These are phyloP conservation scores for Phaeosphaeria sp. DNA, from an alignment of 2,329 filamentous ascomycete genomes.

Conservation along the genomic window DNA sequence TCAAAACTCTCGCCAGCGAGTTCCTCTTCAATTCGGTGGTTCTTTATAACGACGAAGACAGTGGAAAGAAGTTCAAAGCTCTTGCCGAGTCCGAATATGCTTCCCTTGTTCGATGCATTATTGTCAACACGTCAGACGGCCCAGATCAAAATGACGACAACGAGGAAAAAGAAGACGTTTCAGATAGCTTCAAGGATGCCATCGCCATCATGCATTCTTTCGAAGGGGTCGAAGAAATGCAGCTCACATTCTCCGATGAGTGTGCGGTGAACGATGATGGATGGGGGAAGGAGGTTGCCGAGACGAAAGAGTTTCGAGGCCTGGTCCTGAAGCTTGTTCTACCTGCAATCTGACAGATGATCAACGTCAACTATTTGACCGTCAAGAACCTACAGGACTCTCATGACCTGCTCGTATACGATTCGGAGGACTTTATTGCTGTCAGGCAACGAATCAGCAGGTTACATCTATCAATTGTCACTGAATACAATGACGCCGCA, in stretches of 20 bases:
- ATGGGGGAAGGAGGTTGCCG: constrained; percentile 5
- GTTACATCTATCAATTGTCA: constrained; percentile 26
- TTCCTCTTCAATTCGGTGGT: constrained; percentile 7
- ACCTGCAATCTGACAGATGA: constrained; percentile 1
- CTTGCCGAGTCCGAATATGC: too few relatives aligned
- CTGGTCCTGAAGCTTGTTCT: constrained; percentile 12
- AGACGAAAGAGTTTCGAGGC: constrained; percentile 13
- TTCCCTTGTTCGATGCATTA: background rate
- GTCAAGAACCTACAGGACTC: constrained; percentile 34
- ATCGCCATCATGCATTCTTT: constrained; percentile 2
- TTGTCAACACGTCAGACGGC: constrained; percentile 13
- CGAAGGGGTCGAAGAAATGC: constrained; percentile 9
- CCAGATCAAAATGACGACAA: background rate
- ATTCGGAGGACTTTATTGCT: constrained; percentile 17
- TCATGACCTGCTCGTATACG: constrained; percentile 6
- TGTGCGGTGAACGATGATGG: constrained; percentile 3
- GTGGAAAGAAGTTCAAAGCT: constrained; percentile 1
- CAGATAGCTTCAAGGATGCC: constrained; percentile 6
- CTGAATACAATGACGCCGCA: constrained; percentile 17
- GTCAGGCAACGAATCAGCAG: constrained; percentile 19
- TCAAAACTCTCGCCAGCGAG: constrained; percentile 8
- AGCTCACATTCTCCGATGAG: constrained; percentile 16
- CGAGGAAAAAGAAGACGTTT: background rate
- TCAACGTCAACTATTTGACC: constrained; percentile 15
- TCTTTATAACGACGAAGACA: constrained; percentile 6